Evolutionary conservation across 2,329 filamentous ascomycete genomes (phyloP).

Genomic region (Claviceps pusilla): DNA sequence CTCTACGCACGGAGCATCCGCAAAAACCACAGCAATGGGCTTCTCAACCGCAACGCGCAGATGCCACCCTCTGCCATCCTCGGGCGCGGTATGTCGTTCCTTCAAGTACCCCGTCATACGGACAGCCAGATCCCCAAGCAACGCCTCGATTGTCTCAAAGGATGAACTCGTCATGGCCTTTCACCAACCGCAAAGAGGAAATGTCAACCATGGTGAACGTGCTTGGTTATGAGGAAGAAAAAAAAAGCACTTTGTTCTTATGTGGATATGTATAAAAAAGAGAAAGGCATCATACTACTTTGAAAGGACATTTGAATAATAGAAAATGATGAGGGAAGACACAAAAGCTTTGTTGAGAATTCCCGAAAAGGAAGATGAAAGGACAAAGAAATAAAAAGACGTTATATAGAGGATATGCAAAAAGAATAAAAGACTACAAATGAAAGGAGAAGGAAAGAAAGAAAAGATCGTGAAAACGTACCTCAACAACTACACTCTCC

Average conservation of each 20-base stretch:
- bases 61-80: constrained; percentile 25
- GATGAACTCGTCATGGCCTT: constrained; percentile 40
- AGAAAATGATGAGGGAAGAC: no score
- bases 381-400: neutral
- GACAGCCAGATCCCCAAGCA: constrained; percentile 34
- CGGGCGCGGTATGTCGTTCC: constrained; percentile 5
- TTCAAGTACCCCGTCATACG: constrained; percentile 30
- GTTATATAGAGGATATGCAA: no score
- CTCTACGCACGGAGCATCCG: constrained; percentile 56
- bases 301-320: no score
- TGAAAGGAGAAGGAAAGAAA: neutral
- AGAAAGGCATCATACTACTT: neutral
- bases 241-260: neutral
- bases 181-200: neutral
- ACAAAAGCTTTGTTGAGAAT: no score
- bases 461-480: constrained; percentile 22
- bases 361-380: neutral
- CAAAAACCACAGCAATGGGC: constrained; percentile 57
- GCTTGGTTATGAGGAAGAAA: neutral
- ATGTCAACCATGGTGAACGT: neutral
- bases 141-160: constrained; percentile 49
- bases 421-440: neutral
- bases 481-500: constrained; percentile 47
- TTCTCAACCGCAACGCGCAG: constrained; percentile 53
- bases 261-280: neutral